A percentile compares a stretch with the other conserved stretches of the same genome.
phyloP scores from a whole-genome alignment of 306 rosid genomes.

The Cucumis melo region DNA sequence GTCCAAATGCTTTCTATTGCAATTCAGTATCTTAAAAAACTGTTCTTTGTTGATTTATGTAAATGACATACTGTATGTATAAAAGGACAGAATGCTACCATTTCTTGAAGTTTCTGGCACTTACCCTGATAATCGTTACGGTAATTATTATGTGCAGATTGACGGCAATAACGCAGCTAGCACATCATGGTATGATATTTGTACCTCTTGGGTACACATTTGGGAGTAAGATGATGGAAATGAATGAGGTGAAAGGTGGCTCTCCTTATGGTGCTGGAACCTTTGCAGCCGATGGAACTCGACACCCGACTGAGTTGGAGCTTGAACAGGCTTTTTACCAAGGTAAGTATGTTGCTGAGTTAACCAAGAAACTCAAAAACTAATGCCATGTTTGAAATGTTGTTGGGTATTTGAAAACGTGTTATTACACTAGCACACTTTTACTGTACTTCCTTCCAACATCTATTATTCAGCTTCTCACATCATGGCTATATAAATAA shows the following conservation, averaged over 20 bases:
- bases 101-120: background rate
- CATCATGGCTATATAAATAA: no score
- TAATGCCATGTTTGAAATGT: background rate
- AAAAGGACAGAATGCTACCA: background rate
- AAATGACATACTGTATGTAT: background rate
- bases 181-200: slow-evolving; percentile 90
- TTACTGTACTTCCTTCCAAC: background rate
- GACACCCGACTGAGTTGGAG: slow-evolving; percentile 69
- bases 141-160: slow-evolving; percentile 23
- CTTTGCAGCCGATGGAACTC: slow-evolving; percentile 76
- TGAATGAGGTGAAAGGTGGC: slow-evolving; percentile 79
- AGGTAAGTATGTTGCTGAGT: slow-evolving; percentile 65
- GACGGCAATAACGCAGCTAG: slow-evolving; percentile 71
- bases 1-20: no score
- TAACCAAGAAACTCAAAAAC: slow-evolving; percentile 60
- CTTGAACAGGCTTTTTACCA: slow-evolving; percentile 73
- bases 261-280: slow-evolving; percentile 91
- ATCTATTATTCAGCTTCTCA: background rate
- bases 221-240: slow-evolving; percentile 75
- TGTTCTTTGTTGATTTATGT: no score
- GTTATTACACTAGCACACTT: no score
- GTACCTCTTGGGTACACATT: slow-evolving; percentile 87
- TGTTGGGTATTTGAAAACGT: no score
- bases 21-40: no score
- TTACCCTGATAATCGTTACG: background rate